Evolutionary conservation across 805 yeast species (phyloP).

Genomic region (Lipomyces lipofer): DNA sequence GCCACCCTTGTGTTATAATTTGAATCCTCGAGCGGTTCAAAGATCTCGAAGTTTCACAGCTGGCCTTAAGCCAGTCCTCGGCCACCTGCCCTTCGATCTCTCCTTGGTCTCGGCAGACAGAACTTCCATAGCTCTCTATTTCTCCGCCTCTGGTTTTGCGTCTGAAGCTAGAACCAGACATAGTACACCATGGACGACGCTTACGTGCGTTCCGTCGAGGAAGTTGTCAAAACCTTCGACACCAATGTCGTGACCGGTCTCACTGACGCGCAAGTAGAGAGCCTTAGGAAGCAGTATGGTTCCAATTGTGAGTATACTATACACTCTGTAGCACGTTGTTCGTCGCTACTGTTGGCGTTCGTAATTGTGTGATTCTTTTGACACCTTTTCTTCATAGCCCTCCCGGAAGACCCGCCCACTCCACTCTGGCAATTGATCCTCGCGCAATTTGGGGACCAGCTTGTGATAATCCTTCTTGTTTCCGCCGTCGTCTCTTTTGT

Average conservation of each 20-base stretch:
- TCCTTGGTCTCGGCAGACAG: no score
- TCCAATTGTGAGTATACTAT: conserved; percentile 18
- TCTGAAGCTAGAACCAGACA: no score
- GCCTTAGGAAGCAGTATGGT: conserved; percentile 30
- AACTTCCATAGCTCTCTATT: no score
- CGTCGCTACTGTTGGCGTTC: neutral
- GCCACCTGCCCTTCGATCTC: no score
- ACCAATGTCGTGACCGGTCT: conserved; percentile 32
- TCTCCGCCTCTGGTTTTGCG: no score
- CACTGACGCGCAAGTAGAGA: conserved; percentile 29
- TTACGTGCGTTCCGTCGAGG: conserved; percentile 26
- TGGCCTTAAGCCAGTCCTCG: no score
- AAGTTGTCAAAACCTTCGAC: conserved; percentile 26
- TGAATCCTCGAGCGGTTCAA: no score
- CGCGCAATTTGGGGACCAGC: conserved; percentile 43
- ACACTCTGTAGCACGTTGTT: neutral
- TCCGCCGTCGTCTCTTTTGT: conserved; percentile 41
- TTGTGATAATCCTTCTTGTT: conserved; percentile 40
- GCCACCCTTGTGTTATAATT: no score
- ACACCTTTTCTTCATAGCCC: conserved; percentile 23
- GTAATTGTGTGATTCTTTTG: neutral
- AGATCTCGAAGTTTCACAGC: no score
- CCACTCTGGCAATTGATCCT: conserved; percentile 42
- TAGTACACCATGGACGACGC: conserved; percentile 31
- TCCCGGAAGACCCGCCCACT: conserved; percentile 44